A percentile compares a stretch with the other conserved stretches of the same genome.
phyloP scores from a whole-genome alignment of 306 rosid species.

The Dryas alaskensis region DNA sequence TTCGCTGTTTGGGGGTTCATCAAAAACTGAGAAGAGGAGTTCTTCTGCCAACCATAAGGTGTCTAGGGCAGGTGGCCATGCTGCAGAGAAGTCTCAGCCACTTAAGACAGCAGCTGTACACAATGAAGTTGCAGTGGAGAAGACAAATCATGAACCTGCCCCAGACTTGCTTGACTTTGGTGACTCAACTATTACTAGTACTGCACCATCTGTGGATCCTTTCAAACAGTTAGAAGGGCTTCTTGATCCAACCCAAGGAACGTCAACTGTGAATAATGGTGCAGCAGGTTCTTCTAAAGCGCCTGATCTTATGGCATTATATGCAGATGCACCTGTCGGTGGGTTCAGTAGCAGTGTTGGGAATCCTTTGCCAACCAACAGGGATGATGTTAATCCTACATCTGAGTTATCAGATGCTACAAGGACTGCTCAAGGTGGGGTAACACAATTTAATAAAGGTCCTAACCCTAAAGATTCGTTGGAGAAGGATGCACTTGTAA shows the following conservation, averaged over 20 bases:
- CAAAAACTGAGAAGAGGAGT: constrained; percentile 53
- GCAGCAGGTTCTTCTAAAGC: constrained; percentile 32
- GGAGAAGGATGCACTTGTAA: constrained; percentile 75
- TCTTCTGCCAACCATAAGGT: constrained; percentile 51
- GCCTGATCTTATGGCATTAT: constrained; percentile 52
- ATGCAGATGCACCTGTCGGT: constrained; percentile 41
- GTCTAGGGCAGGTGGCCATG: constrained; percentile 39
- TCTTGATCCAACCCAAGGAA: constrained; percentile 44
- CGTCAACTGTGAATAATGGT: constrained; percentile 37
- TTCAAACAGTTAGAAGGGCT: constrained; percentile 78
- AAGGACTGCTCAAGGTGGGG: constrained; percentile 32
- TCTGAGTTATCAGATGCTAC: constrained; percentile 41
- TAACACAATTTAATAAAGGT: constrained; percentile 56
- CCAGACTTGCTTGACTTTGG: constrained; percentile 82
- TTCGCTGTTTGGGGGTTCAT: constrained; percentile 78
- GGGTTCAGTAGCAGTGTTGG: constrained; percentile 37
- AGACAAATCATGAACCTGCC: constrained; percentile 52
- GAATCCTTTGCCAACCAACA: constrained; percentile 36
- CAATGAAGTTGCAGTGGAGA: constrained; percentile 32
- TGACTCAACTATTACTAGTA: constrained; percentile 43
- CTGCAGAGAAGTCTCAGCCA: constrained; percentile 42
- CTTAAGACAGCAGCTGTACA: constrained; percentile 38
- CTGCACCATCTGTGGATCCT: constrained; percentile 56
- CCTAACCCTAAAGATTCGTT: constrained; percentile 46
- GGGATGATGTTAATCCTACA: constrained; percentile 40